Base-by-base conservation (phyloP, 1,284 basidiomycete genomes). In the Boletus mariae region DNA sequence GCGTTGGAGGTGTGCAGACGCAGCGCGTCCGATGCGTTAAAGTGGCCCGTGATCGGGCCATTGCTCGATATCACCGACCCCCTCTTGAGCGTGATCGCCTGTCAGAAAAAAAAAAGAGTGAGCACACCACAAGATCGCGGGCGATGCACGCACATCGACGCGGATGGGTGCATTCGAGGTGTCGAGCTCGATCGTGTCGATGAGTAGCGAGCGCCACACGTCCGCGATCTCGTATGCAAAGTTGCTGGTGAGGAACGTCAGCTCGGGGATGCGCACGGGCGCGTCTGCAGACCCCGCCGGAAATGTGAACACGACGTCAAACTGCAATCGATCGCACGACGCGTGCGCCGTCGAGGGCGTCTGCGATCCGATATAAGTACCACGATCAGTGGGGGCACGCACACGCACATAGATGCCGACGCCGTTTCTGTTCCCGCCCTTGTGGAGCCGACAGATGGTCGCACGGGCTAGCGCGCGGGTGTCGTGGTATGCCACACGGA, bases 321-420 rank as follows among this genome's bases (percentile, higher is more conserved):
- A 69, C 23, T 48, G 25, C 10, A 73, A 40, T 7, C 42, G 51
- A 40, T 59, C 57, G 41, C 43, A 58, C 12, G 35, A 9, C 25
- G 51, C 26, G 42, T 42, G 13, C 4, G 34, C 20, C 1, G 42
- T 44, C 2, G 28, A 40, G 4, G 62, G 62, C 0, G 66, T 68
- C 57, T 20, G 20, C 20, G 20, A 20, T 20, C 20, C 20, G 20
- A 20, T 20, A 20, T 20, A 20, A 20, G 20, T 2, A 20, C 20
- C 2, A 20, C 20, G 20, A 20, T 20, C 20, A 20, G 20, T 20
- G 20, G 20, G 6, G n/a, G 32, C 5, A 29, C 11, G 26, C 2
- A 20, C 9, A 62, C 72, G 60, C 48, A 75, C 76, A 41, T 71
- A 75, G 43, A 78, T 69, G 0, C 76, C 74, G 34, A 79, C 55